Percentiles rank a stretch among this genome's conserved stretches.
phyloP scores from a whole-genome alignment of 2,329 filamentous ascomycete genomes.

The Scedosporium boydii region DNA sequence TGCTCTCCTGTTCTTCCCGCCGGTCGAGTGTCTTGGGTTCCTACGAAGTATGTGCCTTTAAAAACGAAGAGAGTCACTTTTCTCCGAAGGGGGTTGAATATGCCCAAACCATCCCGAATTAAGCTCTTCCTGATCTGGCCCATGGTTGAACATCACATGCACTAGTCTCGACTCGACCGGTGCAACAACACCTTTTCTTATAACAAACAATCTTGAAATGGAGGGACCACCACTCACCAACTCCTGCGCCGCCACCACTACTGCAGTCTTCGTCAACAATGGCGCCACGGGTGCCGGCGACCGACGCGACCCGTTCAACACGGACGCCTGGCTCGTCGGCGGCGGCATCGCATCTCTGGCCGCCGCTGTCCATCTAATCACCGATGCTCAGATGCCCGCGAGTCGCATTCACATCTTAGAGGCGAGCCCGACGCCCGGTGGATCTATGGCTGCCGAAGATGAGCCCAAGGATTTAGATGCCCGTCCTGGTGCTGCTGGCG shows the following conservation, averaged over 20 bases:
- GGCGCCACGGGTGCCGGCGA: neutral
- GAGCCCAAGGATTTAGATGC: neutral
- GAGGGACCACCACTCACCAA: neutral
- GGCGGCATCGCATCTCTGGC: slow-evolving; percentile 24
- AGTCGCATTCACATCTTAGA: slow-evolving; percentile 24
- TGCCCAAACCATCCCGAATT: too few relatives aligned
- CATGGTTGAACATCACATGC: too few relatives aligned
- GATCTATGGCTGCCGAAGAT: slow-evolving; percentile 14
- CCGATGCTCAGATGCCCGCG: slow-evolving; percentile 22
- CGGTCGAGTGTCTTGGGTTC: too few relatives aligned
- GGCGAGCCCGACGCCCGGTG: slow-evolving; percentile 16
- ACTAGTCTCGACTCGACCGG: too few relatives aligned
- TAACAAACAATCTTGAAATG: neutral
- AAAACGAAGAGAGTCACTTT: too few relatives aligned
- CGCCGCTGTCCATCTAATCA: slow-evolving; percentile 23
- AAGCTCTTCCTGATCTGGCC: too few relatives aligned
- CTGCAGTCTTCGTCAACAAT: neutral
- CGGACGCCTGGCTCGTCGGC: slow-evolving; percentile 23
- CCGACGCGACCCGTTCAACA: slow-evolving; percentile 6
- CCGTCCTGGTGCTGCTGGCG: too few relatives aligned
- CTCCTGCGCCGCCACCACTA: neutral
- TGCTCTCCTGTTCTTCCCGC: too few relatives aligned
- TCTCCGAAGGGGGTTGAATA: too few relatives aligned
- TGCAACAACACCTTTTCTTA: neutral
- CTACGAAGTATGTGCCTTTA: too few relatives aligned